A percentile compares a stretch with the other conserved stretches of the same genome.
These are phyloP conservation scores for Beta lomatogona DNA, from an alignment of 179 eudicot species.

Conservation along the genomic window DNA sequence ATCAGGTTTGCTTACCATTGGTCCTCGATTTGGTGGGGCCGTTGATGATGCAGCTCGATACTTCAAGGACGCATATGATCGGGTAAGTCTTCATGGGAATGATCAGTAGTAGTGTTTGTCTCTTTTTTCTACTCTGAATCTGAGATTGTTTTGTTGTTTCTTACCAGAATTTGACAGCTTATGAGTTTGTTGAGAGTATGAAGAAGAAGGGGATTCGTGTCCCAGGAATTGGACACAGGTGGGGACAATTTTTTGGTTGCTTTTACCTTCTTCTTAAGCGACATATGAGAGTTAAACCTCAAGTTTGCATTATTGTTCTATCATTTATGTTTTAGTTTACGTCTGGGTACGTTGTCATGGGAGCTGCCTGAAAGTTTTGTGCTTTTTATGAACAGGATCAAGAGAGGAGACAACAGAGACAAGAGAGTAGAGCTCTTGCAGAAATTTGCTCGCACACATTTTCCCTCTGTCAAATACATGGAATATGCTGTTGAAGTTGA, in stretches of 20 bases:
- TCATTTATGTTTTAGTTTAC: not conserved
- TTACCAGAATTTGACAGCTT: conserved; percentile 80
- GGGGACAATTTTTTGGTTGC: conserved; percentile 8
- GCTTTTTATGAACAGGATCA: conserved; percentile 54
- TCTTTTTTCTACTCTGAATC: conserved; percentile 13
- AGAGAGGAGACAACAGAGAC: conserved; percentile 98
- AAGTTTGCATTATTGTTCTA: not conserved
- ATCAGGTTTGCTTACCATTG: conserved; percentile 92
- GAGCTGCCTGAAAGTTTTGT: not conserved
- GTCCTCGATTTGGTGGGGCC: conserved; percentile 99
- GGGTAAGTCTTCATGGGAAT: conserved; percentile 46
- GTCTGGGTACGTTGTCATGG: not conserved
- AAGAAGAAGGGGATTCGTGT: conserved; percentile 99
- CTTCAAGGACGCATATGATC: conserved; percentile 96
- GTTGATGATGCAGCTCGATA: conserved; percentile 98
- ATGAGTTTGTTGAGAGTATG: conserved; percentile 95
- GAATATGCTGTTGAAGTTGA: conserved; percentile 96
- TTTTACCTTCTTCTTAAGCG: not conserved
- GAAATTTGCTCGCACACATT: conserved; percentile 75
- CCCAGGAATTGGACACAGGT: conserved; percentile 99
- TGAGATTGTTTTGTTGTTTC: conserved; percentile 17
- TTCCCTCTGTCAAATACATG: conserved; percentile 97
- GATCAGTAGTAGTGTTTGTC: not conserved
- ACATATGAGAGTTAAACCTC: not conserved
- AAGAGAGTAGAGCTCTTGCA: conserved; percentile 98